Conservation (phyloP, 164 flowering plant species). For the Dillenia turbinata region DNA sequence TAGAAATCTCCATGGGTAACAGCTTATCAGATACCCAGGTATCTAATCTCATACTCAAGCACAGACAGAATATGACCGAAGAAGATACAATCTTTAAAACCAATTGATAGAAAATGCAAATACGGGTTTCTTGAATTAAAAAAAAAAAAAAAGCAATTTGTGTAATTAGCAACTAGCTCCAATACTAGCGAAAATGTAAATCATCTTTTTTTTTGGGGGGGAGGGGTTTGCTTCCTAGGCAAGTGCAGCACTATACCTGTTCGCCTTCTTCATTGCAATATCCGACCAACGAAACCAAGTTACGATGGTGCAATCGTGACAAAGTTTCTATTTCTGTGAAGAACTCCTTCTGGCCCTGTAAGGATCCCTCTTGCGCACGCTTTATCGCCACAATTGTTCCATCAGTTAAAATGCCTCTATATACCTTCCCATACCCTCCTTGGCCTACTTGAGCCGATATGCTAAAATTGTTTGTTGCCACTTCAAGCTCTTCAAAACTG, state of each 20-base stretch:
- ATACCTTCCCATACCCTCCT: conserved; percentile 33
- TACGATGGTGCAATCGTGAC: conserved; percentile 27
- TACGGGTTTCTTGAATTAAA: too few relatives aligned
- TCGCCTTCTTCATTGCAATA: conserved; percentile 29
- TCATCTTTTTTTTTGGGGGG: too few relatives aligned
- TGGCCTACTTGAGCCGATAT: conserved; percentile 17
- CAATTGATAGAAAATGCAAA: too few relatives aligned
- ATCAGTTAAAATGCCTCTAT: conserved; percentile 22
- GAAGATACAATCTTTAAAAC: too few relatives aligned
- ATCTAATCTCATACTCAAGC: too few relatives aligned
- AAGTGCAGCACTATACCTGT: conserved; percentile 10
- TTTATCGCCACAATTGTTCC: conserved; percentile 21
- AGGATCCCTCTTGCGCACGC: conserved; percentile 25
- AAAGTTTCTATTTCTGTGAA: conserved; percentile 22
- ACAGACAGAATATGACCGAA: too few relatives aligned
- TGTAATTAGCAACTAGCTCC: too few relatives aligned
- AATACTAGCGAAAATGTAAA: too few relatives aligned
- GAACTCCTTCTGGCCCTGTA: conserved; percentile 25
- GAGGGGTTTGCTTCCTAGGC: too few relatives aligned
- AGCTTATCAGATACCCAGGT: too few relatives aligned
- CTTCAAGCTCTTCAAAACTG: conserved; percentile 14
- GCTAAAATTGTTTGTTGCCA: conserved; percentile 19
- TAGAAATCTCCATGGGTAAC: too few relatives aligned
- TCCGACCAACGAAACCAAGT: conserved; percentile 26
- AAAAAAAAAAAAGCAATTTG: too few relatives aligned